phyloP scores from a whole-genome alignment of 202 grass and related monocot genomes.

The Bolboschoenoplectus hybrid region DNA sequence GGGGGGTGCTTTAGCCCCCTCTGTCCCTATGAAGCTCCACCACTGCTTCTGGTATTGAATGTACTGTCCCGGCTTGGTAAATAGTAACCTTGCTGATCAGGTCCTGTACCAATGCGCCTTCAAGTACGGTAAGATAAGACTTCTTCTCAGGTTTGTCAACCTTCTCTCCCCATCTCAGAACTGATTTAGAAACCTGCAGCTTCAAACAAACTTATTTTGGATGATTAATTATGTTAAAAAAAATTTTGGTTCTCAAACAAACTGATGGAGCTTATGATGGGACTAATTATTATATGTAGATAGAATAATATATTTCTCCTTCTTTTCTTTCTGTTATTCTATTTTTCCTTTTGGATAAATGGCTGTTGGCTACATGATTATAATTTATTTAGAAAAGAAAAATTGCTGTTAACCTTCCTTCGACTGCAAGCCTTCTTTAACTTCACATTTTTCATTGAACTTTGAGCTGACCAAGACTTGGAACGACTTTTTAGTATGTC shows the following conservation, averaged over 20 bases:
- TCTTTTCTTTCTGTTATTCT: not conserved
- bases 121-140: not conserved
- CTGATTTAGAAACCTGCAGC: not conserved
- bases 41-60: not conserved
- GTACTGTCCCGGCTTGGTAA: not conserved
- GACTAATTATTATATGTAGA: not conserved
- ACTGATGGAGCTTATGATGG: not conserved
- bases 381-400: conserved; percentile 25
- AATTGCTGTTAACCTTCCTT: not conserved
- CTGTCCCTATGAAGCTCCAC: no score
- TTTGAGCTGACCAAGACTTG: not conserved
- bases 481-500: not conserved
- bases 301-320: not conserved
- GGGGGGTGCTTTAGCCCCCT: no score
- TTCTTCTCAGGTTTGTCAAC: conserved; percentile 17
- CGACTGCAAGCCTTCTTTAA: not conserved
- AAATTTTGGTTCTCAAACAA: not conserved
- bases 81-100: conserved; percentile 7
- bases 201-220: not conserved
- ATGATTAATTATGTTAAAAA: not conserved
- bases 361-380: not conserved
- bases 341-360: not conserved
- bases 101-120: not conserved
- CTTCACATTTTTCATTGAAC: not conserved
- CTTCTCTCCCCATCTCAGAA: not conserved